Evolutionary conservation across 805 yeast species (phyloP), one percentile per base, ranked within the genome.

Genomic region (Tetrapisispora namnaoensis): DNA sequence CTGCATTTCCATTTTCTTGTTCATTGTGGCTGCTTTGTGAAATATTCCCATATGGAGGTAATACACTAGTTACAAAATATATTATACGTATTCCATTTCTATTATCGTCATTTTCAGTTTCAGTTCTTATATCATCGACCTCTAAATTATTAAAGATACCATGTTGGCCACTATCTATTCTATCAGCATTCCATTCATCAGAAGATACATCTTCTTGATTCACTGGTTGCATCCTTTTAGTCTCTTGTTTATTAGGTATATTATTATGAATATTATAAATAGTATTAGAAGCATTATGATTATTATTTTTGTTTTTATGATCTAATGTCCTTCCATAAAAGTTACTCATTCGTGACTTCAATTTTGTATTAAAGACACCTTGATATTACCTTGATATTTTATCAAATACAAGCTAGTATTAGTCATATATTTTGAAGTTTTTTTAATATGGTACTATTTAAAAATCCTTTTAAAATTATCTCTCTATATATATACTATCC

Each of bases 191-290:
- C 41, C 30, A 40, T 9, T 32, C 44, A 17, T 42, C 22, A 2
- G 44, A 42, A 3, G 36, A 11, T 8, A 9, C 5, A 5, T 20
- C 28, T 18, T 20, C 28, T 30, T 24, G 4, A 5, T 20, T n/a
- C 18, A 42, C 37, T 30, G 44, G 44, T 35, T 7, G 37, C 44
- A 42, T 42, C 37, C 37, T 42, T 37, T 30, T 35, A 27, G 30
- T 17, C 20, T 42, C 37, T 30, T 42, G 44, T 30, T 42, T 24
- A 42, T 28, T 28, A 42, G 37, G 17, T 42, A 42, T 30, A 42
- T 42, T 30, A 42, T 42, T 42, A 42, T 4, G 14, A 14, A 42
- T 42, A 42, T 17, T 42, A 42, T 32, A 10, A 17, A 22, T 42
- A 42, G 17, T 20, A 17, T 16, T 20, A 42, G 21, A 11, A 42